phyloP scores from a whole-genome alignment of 2,329 filamentous ascomycete species.

The Fusarium transvaalense region DNA sequence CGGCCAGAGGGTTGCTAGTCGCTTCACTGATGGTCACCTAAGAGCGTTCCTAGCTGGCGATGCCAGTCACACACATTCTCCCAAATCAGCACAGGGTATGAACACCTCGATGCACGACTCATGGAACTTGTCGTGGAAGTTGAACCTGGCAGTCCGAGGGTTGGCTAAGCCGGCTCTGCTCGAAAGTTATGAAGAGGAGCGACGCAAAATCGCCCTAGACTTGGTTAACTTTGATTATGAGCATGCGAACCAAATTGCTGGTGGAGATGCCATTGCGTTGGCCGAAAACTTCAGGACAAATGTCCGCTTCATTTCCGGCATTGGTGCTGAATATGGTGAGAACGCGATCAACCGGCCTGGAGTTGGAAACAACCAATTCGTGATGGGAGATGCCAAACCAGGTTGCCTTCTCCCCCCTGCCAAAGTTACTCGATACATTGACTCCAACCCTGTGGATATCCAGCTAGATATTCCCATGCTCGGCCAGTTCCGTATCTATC shows the following conservation, averaged over 20 bases:
- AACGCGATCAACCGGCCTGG: conserved; percentile 63
- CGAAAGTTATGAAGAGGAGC: conserved; percentile 72
- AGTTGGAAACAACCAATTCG: conserved; percentile 54
- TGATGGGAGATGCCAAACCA: conserved; percentile 64
- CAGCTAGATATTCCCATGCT: conserved; percentile 83
- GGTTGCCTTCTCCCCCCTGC: conserved; percentile 73
- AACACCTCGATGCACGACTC: conserved; percentile 73
- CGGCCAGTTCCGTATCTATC: conserved; percentile 81
- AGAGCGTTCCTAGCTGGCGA: conserved; percentile 78
- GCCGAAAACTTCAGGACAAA: conserved; percentile 78
- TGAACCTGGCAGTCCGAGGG: conserved; percentile 66
- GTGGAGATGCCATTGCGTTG: conserved; percentile 72
- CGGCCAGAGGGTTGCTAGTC: conserved; percentile 76
- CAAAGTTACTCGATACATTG: conserved; percentile 79
- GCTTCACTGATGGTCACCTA: conserved; percentile 72
- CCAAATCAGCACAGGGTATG: conserved; percentile 77
- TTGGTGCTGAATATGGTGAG: conserved; percentile 72
- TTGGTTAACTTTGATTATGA: conserved; percentile 71
- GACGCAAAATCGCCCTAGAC: conserved; percentile 71
- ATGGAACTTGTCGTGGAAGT: conserved; percentile 70
- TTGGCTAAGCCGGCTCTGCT: conserved; percentile 67
- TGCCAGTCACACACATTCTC: conserved; percentile 78
- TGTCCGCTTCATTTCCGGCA: conserved; percentile 78
- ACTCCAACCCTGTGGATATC: conserved; percentile 82
- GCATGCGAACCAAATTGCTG: conserved; percentile 69